Base-by-base conservation (phyloP, 257 asterid genomes). In the Rauvolfia tetraphylla region DNA sequence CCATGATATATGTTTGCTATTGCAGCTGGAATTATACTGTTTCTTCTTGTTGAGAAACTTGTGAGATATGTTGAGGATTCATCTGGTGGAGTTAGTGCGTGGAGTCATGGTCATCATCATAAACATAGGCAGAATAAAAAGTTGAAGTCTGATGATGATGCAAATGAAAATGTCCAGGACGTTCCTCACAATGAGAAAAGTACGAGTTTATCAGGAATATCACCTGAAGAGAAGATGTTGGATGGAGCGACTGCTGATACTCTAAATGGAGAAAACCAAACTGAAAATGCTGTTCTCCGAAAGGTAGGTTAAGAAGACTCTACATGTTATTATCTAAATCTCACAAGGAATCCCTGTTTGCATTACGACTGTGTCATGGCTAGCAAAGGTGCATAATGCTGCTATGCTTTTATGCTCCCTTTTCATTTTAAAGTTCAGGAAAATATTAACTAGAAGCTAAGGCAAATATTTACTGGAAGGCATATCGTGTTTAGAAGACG, bases 11-110 rank as follows among this genome's bases (percentile, higher is more conserved):
- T 82, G 29, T 68, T 69, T 87, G 66, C 57, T 83, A 77, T 85
- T 75, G 78, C 98, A 95, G 99, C 92, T 84, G 99, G 99, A 77
- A 90, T 95, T 27, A 88, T 92, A 42, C 86, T 89, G 78, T 95
- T 95, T 82, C 97, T 95, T 77, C 86, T 92, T 76, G 96, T 95
- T 49, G 99, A 95, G 91, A 95, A 91, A 87, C 72, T 90, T 53
- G 99, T 95, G 87, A 95, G 99, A 86, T 95, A 88, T 51, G 96
- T 95, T 54, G 98, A 95, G 74, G 96, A 85, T 17, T 86, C 79
- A 72, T 91, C 97, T 79, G 91, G 91, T 67, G 96, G 91, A 73
- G 84, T 65, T 75, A 77, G 79, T 85, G 76, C 80, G 63, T 82
- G 81, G 90, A 74, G 84, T 79, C 87, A 51, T 87, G 90, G 90